phyloP scores from a whole-genome alignment of 345 rosid genomes.

The Bruguiera sexangula region DNA sequence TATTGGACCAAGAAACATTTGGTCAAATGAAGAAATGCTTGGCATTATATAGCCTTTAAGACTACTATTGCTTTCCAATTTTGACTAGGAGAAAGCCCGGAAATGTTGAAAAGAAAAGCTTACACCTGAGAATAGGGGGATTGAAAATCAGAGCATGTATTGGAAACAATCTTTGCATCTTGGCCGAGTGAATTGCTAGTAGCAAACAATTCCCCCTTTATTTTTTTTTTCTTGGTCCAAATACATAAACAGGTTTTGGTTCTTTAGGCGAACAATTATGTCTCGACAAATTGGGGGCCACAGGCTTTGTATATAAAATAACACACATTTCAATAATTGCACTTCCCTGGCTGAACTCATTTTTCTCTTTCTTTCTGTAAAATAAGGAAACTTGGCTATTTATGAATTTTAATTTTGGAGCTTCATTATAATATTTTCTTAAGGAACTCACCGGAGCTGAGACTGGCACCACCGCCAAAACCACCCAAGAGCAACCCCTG shows the following conservation, averaged over 20 bases:
- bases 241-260: neutral
- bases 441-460: slow-evolving; percentile 65
- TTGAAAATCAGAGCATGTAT: neutral
- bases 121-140: neutral
- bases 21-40: slow-evolving; percentile 17
- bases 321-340: neutral
- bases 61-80: neutral
- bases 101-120: neutral
- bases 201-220: no score
- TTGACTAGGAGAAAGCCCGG: slow-evolving; percentile 12
- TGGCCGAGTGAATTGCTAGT: neutral
- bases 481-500: slow-evolving; percentile 86
- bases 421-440: neutral
- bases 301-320: neutral
- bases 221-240: neutral
- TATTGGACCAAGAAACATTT: neutral
- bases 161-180: neutral
- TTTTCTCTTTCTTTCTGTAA: no score
- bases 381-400: no score
- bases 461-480: slow-evolving; percentile 55
- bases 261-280: neutral
- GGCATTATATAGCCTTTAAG: slow-evolving; percentile 2
- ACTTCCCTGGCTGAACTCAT: neutral
- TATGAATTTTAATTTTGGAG: no score
- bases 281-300: neutral